Percentiles rank a stretch among this genome's conserved stretches.
These are phyloP conservation scores for Calonectria hongkongensis DNA, from an alignment of 2,329 filamentous ascomycete genomes.

Conservation along the genomic window DNA sequence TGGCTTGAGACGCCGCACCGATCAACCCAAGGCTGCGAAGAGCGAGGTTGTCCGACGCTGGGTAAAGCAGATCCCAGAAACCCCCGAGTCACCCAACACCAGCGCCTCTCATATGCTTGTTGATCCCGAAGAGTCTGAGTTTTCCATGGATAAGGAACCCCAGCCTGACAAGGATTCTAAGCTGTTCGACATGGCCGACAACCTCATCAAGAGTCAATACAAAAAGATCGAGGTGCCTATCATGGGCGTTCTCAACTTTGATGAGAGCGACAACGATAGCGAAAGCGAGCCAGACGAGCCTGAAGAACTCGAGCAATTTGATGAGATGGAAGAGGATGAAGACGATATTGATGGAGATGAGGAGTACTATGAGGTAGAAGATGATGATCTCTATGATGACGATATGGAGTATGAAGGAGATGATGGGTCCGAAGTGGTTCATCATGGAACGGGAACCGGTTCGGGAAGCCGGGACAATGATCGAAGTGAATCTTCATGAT, in stretches of 20 bases:
- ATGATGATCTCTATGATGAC: conserved; percentile 52
- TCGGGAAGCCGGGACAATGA: conserved; percentile 54
- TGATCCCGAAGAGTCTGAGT: conserved; percentile 64
- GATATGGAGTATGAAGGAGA: conserved; percentile 54
- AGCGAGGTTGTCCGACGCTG: conserved; percentile 65
- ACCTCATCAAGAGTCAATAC: conserved; percentile 69
- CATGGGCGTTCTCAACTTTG: conserved; percentile 66
- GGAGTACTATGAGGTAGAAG: conserved; percentile 55
- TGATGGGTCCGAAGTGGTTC: conserved; percentile 54
- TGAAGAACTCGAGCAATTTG: conserved; percentile 53
- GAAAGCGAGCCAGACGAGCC: conserved; percentile 58
- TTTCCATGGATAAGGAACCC: conserved; percentile 64
- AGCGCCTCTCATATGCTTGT: conserved; percentile 50
- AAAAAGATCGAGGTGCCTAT: conserved; percentile 67
- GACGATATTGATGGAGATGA: conserved; percentile 51
- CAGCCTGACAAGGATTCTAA: conserved; percentile 65
- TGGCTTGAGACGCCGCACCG: conserved; percentile 60
- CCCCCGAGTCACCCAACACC: conserved; percentile 57
- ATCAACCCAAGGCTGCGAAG: conserved; percentile 60
- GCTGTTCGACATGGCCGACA: conserved; percentile 66
- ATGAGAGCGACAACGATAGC: conserved; percentile 66
- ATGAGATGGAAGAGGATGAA: conserved; percentile 55
- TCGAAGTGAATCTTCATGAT: conserved; percentile 54
- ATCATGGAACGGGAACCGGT: conserved; percentile 54
- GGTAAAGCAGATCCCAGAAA: conserved; percentile 64